These are phyloP conservation scores for Nemania sp. DNA, from an alignment of 2,329 filamentous ascomycete species.

Conservation along the genomic window DNA sequence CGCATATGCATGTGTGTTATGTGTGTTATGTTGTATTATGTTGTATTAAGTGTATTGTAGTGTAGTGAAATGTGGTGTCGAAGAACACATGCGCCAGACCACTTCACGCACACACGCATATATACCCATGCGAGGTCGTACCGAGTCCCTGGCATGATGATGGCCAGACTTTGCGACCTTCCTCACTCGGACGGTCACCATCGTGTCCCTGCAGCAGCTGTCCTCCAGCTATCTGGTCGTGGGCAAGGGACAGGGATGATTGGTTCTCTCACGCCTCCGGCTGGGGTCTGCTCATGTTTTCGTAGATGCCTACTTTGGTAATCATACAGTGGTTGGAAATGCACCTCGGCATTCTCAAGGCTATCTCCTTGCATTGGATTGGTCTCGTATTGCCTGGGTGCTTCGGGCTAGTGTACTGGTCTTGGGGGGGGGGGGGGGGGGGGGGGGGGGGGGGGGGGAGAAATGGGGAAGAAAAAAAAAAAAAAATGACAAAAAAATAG, in stretches of 20 bases:
- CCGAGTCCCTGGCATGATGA: constrained; percentile 20
- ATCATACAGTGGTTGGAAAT: no score
- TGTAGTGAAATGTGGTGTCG: not conserved
- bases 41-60: not conserved
- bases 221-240: not conserved
- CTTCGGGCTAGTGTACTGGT: no score
- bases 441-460: no score
- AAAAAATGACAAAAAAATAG: no score
- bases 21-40: no score
- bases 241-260: not conserved
- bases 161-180: constrained; percentile 12
- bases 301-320: no score
- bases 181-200: constrained; percentile 6
- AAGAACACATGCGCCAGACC: not conserved
- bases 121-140: constrained; percentile 3
- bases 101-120: not conserved
- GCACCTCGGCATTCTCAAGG: no score
- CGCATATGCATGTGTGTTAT: no score
- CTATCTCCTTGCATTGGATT: no score
- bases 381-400: no score
- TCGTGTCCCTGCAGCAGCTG: not conserved
- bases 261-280: not conserved
- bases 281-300: not conserved
- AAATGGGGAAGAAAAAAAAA: no score
- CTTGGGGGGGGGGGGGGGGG: no score